These are phyloP conservation scores for Globisporangium parvum DNA, from an alignment of 352 stramenopile genomes.

Conservation along the genomic window DNA sequence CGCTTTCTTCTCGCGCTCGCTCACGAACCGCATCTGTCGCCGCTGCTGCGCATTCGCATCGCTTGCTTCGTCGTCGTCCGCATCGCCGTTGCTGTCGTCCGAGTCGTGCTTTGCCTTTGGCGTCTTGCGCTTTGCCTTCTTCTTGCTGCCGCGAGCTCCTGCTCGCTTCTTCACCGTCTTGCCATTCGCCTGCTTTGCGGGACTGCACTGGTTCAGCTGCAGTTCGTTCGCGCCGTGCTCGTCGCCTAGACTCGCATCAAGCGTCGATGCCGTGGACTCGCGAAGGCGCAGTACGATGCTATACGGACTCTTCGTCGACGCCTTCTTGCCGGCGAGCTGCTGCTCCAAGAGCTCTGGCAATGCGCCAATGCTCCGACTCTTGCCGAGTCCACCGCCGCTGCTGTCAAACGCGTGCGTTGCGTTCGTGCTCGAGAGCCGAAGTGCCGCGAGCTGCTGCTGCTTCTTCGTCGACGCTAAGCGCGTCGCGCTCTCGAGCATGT, in stretches of 20 bases:
- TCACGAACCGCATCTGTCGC: constrained; percentile 30
- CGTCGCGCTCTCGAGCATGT: constrained; percentile 65
- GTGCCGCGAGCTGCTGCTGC: constrained; percentile 37
- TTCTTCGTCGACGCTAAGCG: constrained; percentile 28
- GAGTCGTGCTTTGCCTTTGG: background rate
- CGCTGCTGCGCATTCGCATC: background rate
- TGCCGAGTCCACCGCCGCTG: constrained; percentile 22
- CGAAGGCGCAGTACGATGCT: constrained; percentile 40
- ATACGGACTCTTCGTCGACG: constrained; percentile 44
- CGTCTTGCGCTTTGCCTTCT: constrained; percentile 1
- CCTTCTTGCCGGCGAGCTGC: constrained; percentile 19
- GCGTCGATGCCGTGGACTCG: constrained; percentile 1
- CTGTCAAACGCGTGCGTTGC: background rate
- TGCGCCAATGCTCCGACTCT: constrained; percentile 32
- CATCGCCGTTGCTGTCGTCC: background rate
- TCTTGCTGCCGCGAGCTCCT: background rate
- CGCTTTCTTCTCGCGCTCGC: constrained; percentile 39
- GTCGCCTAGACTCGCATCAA: background rate
- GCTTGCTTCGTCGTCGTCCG: background rate
- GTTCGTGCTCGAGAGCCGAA: constrained; percentile 11
- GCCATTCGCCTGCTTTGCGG: constrained; percentile 10
- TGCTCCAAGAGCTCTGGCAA: constrained; percentile 37
- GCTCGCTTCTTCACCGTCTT: constrained; percentile 3
- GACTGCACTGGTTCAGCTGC: constrained; percentile 20
- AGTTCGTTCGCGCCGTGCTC: background rate